Base-by-base conservation (phyloP, 2,329 filamentous ascomycete genomes). In the Delphinella strobiligena region DNA sequence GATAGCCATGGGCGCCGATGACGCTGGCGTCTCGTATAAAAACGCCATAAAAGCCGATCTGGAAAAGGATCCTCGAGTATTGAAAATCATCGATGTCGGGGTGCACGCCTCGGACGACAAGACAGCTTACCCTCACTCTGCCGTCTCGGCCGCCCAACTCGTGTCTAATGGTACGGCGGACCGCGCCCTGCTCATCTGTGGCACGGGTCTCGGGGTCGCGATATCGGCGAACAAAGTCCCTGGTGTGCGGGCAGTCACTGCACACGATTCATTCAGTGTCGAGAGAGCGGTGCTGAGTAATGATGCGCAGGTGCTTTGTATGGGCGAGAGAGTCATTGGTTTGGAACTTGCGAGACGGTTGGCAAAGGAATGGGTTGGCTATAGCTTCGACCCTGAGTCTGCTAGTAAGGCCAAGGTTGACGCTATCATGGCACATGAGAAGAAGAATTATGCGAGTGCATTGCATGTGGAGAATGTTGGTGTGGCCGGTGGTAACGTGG, bases 171-270 rank as follows among this genome's bases (percentile, higher is more conserved):
- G 78, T 32, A 69, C 76, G 52, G 80, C 74, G 38, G 85, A 93
- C 61, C 79, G 85, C 38, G 85, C 83, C 0, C 68, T 93, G 29
- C 65, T 87, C 31, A 84, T 93, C 64, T 93, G 85, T 63, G 85
- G 86, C 2, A 93, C 86, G 0, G 86, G 86, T 0, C 72, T 93
- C 5, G 86, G 86, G 15, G 86, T 93, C 5, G 85, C 86, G 51
- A 93, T 93, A 56, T 67, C 75, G n/a, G 86, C 86, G 49, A 93
- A 93, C 70, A 93, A 93, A 61, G 77, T 93, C 47, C 80, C 78
- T 41, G 85, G 85, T 4, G 76, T 93, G 45, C 70, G 85, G 17
- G 86, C 86, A n/a, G 86, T 93, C 14, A 93, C 85, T 4, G 86
- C 86, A 1, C 86, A 93, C 59, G 86, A 93, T 57, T 80, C 78